These are phyloP conservation scores for Talaromyces sp. DNA, from an alignment of 2,329 filamentous ascomycete species.

Conservation along the genomic window DNA sequence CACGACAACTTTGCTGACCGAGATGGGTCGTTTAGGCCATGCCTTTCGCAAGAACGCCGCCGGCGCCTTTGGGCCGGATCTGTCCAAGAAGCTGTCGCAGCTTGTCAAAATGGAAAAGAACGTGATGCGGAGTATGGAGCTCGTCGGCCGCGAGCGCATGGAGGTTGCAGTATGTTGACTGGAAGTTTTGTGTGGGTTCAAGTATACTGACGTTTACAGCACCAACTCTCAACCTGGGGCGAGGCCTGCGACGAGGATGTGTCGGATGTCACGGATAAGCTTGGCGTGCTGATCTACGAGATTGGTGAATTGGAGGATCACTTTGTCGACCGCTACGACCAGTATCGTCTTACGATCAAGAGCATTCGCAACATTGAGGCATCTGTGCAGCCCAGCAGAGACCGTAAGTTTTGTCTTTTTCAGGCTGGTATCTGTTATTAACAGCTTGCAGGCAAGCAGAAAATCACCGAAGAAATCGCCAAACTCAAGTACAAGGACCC, in stretches of 20 bases:
- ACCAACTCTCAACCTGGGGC: slow-evolving; percentile 98
- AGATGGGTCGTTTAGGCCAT: slow-evolving; percentile 49
- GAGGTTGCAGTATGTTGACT: slow-evolving; percentile 78
- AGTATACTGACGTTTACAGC: slow-evolving; percentile 46
- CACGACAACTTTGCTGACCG: slow-evolving; percentile 1
- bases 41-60: slow-evolving; percentile 51
- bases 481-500: slow-evolving; percentile 99
- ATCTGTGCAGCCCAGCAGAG: slow-evolving; percentile 94
- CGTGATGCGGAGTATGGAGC: slow-evolving; percentile 96
- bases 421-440: background rate
- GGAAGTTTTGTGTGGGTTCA: background rate
- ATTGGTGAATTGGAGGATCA: slow-evolving; percentile 98
- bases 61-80: slow-evolving; percentile 64
- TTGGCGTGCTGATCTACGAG: slow-evolving; percentile 95
- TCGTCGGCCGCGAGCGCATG: slow-evolving; percentile 93
- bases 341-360: slow-evolving; percentile 99
- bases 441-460: slow-evolving; percentile 73
- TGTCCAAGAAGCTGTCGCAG: slow-evolving; percentile 95
- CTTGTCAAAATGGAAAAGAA: slow-evolving; percentile 99
- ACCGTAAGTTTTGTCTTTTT: slow-evolving; percentile 60
- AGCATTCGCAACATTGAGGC: slow-evolving; percentile 98
- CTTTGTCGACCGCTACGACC: slow-evolving; percentile 97
- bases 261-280: slow-evolving; percentile 97
- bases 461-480: slow-evolving; percentile 97
- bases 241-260: slow-evolving; percentile 95